phyloP scores from a whole-genome alignment of 805 yeast species.

The Kodamaea nitidulidarum region DNA sequence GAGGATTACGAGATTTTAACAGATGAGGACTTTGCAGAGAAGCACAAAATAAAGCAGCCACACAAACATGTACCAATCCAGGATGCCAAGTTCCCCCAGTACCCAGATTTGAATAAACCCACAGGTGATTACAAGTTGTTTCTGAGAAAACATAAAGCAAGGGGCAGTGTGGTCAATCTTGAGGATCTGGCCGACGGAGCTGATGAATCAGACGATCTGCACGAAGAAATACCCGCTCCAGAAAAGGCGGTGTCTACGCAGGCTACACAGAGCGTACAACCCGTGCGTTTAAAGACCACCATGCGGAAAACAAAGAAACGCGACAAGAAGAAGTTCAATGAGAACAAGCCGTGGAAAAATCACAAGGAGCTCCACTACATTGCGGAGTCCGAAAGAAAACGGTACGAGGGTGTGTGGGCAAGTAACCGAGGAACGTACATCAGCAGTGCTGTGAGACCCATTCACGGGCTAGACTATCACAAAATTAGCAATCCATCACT shows the following conservation, averaged over 20 bases:
- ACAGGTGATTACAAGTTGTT: slow-evolving; percentile 14
- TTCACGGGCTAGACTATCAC: slow-evolving; percentile 28
- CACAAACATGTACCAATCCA: slow-evolving; percentile 2
- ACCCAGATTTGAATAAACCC: slow-evolving; percentile 19
- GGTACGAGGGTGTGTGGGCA: slow-evolving; percentile 94
- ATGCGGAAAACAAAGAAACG: slow-evolving; percentile 44
- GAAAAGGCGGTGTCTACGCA: background rate
- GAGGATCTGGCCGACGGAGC: slow-evolving; percentile 9
- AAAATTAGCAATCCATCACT: slow-evolving; percentile 9
- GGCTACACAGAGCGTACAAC: slow-evolving; percentile 6
- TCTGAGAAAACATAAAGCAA: slow-evolving; percentile 16
- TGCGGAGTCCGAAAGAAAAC: slow-evolving; percentile 65
- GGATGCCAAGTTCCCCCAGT: slow-evolving; percentile 27
- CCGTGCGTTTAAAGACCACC: slow-evolving; percentile 47
- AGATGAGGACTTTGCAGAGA: slow-evolving; percentile 6
- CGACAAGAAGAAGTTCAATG: slow-evolving; percentile 56
- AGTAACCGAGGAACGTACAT: slow-evolving; percentile 72
- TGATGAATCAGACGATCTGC: slow-evolving; percentile 1
- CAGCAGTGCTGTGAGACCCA: slow-evolving; percentile 29
- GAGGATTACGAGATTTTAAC: slow-evolving; percentile 5
- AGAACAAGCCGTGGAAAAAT: slow-evolving; percentile 91
- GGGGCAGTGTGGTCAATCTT: slow-evolving; percentile 3
- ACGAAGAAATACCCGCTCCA: background rate
- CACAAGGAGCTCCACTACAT: slow-evolving; percentile 55
- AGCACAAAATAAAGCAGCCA: background rate